phyloP scores from a whole-genome alignment of 2,329 filamentous ascomycete species.

The Neofusicoccum cordaticola region DNA sequence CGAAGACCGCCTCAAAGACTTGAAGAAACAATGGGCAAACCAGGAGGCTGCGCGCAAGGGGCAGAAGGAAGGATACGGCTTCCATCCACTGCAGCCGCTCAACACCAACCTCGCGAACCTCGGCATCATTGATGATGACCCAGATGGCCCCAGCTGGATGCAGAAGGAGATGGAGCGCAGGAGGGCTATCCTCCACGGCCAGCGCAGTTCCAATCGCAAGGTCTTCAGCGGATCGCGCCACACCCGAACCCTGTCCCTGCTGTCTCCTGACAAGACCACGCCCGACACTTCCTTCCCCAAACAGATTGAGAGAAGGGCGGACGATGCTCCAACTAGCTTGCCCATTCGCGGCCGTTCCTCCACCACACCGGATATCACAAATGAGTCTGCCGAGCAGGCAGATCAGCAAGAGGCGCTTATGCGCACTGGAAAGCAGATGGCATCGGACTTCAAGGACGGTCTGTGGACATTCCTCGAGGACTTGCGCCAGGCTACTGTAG shows the following conservation, averaged over 20 bases:
- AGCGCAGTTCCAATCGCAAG: conserved; percentile 50
- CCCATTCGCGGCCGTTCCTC: conserved; percentile 24
- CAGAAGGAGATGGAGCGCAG: conserved; percentile 68
- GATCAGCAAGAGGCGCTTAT: conserved; percentile 32
- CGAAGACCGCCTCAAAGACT: conserved; percentile 68
- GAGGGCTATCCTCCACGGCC: conserved; percentile 60
- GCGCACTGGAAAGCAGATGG: conserved; percentile 67
- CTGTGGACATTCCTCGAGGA: conserved; percentile 95
- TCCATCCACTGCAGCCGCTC: conserved; percentile 58
- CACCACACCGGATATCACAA: conserved; percentile 32
- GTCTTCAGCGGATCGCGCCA: conserved; percentile 63
- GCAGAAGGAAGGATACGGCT: conserved; percentile 37
- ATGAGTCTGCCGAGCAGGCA: conserved; percentile 30
- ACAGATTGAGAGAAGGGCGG: conserved; percentile 28
- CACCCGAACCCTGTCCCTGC: conserved; percentile 70
- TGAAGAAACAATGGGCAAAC: conserved; percentile 81
- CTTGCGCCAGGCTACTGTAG: conserved; percentile 89
- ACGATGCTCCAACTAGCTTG: conserved; percentile 21
- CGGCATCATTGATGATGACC: conserved; percentile 37
- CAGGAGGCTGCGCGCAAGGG: conserved; percentile 76
- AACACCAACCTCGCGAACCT: conserved; percentile 39
- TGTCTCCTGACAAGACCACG: conserved; percentile 60
- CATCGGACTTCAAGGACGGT: conserved; percentile 84
- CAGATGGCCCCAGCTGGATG: conserved; percentile 45
- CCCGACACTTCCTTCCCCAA: conserved; percentile 37